Evolutionary conservation across 1,284 basidiomycete species (phyloP), one percentile per base, ranked within the genome.

Genomic region (Heliocybe sulcata): DNA sequence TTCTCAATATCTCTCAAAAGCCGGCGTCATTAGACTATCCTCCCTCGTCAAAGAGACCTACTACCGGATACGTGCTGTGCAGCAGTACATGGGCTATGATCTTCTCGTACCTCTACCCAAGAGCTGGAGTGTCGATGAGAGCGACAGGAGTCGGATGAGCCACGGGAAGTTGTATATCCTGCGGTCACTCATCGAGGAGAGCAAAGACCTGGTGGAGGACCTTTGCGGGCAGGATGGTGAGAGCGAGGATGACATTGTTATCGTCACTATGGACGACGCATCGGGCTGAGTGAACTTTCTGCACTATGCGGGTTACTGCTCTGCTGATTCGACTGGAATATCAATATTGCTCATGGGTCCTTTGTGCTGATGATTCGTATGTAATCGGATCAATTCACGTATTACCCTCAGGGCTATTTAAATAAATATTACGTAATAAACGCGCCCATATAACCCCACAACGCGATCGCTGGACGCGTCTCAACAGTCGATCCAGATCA

Each of bases 11-110:
- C 47, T 49, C 20, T 49, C 47, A 26, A 49, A 49, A 9, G 47
- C 22, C 23, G 47, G 73, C 12, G 72, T 69, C 14, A 72, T 86
- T 45, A 75, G 72, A 52, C 82, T 80, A 2, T 57, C 74, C 3
- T 63, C 70, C 20, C 75, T 87, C 0, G 72, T 80, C 19, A 71
- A 71, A 35, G 74, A 70, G 52, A 87, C 83, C 23, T 83, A 83
- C 61, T 71, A 73, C 20, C 70, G 82, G 31, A 77, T 88, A 14
- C 72, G 85, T n/a, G 64, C 76, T 1, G 81, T 85, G 25, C 85
- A 87, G 67, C 72, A 70, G 11, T 75, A 73, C 55, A 76, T 85
- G 72, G 85, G 86, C 1, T 87, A 86, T 63, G 72, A 77, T 16
- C 62, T 69, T 1, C 68, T 85, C 26, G 67, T 85, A 23, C 80